Base-by-base conservation (phyloP, 2,329 filamentous ascomycete genomes). In the Penicillium fuscoglaucum region DNA sequence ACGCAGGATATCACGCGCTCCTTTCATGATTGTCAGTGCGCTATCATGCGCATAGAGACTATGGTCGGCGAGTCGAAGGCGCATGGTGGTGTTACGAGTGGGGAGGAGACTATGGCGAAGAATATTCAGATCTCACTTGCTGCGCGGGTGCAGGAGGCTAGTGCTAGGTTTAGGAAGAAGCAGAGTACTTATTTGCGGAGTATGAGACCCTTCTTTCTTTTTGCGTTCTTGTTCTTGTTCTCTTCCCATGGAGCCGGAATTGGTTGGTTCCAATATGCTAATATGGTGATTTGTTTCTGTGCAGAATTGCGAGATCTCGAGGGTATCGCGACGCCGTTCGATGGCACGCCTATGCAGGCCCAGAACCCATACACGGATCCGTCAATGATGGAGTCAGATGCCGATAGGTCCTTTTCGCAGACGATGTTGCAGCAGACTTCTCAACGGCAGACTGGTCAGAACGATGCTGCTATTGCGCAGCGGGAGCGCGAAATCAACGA, bases 401-500 rank as follows among this genome's bases (percentile, higher is more conserved):
- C 91, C 66, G 95, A 99, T 77, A 89, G 91, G 66, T 91, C 88
- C 7, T 96, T 95, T 71, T 96, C 93, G 1, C 92, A 97, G 75
- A 90, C 89, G 0, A 91, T 93, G 0, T 83, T 98, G 1, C 89
- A 93, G 71, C 90, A 92, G 67, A 90, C 91, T 1, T 83, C 84
- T 35, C 85, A 90, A 66, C 75, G 81, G 74, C 69, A 70, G 31
- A 64, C 68, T 12, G 73, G 69, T 10, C 89, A 87, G 58, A 92
- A 96, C 70, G 93, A 98, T 72, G 82, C 87, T 3, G 86, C 86
- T 39, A 98, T 99, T 67, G 85, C 88, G 61, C 95, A 98, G 74
- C 90, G 95, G 63, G 95, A 99, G 77, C 88, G 90, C 41, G 95
- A 98, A 76, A 99, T 99, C 69, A 96, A 96, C 71, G 93, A 97